Evolutionary conservation across 208 protist species (phyloP).

Genomic region (Leptomonas pyrrhocoris): DNA sequence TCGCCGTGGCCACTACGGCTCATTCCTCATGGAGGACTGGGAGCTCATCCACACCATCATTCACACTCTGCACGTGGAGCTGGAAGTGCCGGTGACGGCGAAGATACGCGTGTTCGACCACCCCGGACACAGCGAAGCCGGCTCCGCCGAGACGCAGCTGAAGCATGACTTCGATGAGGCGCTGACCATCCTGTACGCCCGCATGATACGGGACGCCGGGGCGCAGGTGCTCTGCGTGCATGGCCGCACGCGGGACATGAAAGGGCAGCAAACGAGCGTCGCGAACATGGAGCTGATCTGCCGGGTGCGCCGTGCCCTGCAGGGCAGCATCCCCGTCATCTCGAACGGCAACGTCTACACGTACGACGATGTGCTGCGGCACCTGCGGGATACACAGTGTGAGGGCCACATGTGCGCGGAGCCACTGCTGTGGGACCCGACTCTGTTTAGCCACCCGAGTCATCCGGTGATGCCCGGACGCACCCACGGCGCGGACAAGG

Average conservation of each 20-base stretch:
- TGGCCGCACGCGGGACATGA: constrained; percentile 85
- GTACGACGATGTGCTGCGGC: constrained; percentile 63
- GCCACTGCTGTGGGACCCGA: constrained; percentile 85
- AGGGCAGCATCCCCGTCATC: constrained; percentile 75
- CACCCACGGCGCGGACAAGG: constrained; percentile 38
- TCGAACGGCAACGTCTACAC: constrained; percentile 88
- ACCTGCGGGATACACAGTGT: constrained; percentile 50
- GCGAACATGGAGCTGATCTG: constrained; percentile 80
- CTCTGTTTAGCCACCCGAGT: constrained; percentile 57
- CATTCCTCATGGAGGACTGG: constrained; percentile 93
- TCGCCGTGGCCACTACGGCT: constrained; percentile 89
- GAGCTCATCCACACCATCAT: constrained; percentile 82
- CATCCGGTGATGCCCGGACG: constrained; percentile 42
- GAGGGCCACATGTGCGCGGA: constrained; percentile 92
- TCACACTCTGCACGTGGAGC: constrained; percentile 78
- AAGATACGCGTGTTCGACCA: constrained; percentile 92
- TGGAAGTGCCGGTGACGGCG: constrained; percentile 89
- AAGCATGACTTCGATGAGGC: constrained; percentile 55
- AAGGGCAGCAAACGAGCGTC: constrained; percentile 65
- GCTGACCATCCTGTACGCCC: constrained; percentile 84
- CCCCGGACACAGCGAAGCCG: constrained; percentile 1
- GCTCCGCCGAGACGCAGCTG: background rate
- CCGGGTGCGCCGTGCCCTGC: constrained; percentile 48
- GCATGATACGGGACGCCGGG: constrained; percentile 86
- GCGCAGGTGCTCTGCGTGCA: constrained; percentile 85